A percentile compares a stretch with the other conserved stretches of the same genome.
Conservation (phyloP, 2,329 filamentous ascomycete species). For the Arthrobotrys pseudoclavata region DNA sequence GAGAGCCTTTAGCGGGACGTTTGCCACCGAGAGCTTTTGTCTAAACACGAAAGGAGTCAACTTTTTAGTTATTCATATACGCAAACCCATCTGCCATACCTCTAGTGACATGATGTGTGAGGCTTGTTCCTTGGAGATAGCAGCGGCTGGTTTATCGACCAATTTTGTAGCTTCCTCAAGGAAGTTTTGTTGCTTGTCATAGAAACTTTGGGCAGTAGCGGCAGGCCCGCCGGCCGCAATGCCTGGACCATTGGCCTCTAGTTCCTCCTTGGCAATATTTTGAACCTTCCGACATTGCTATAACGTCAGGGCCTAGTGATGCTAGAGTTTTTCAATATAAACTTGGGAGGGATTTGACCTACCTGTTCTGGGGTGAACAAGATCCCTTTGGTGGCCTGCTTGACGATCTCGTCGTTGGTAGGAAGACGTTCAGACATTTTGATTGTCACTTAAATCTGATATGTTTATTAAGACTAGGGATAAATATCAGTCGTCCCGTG, state of each 20-base stretch:
- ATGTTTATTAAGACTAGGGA: neutral
- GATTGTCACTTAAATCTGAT: neutral
- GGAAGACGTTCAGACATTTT: conserved; percentile 60
- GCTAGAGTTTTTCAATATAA: neutral
- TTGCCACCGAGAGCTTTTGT: conserved; percentile 39
- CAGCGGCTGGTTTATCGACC: conserved; percentile 63
- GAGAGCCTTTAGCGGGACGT: conserved; percentile 41
- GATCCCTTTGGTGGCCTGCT: conserved; percentile 61
- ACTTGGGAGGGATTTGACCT: neutral
- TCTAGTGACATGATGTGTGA: conserved; percentile 64
- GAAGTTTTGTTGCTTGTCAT: conserved; percentile 65
- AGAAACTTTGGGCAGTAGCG: conserved; percentile 65
- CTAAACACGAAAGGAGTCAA: conserved; percentile 1
- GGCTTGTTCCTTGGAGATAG: conserved; percentile 65
- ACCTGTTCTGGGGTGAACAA: conserved; percentile 62
- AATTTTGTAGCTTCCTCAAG: conserved; percentile 64
- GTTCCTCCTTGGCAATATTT: conserved; percentile 63
- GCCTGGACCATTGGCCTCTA: conserved; percentile 64
- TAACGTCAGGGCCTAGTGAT: neutral
- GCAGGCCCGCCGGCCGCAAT: conserved; percentile 65
- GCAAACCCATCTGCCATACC: conserved; percentile 53
- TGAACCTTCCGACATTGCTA: conserved; percentile 20
- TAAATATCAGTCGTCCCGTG: neutral
- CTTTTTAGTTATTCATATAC: neutral
- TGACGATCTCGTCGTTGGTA: conserved; percentile 60